These are phyloP conservation scores for Psilocybe subaeruginosa DNA, from an alignment of 768 basidiomycete genomes.

Conservation along the genomic window DNA sequence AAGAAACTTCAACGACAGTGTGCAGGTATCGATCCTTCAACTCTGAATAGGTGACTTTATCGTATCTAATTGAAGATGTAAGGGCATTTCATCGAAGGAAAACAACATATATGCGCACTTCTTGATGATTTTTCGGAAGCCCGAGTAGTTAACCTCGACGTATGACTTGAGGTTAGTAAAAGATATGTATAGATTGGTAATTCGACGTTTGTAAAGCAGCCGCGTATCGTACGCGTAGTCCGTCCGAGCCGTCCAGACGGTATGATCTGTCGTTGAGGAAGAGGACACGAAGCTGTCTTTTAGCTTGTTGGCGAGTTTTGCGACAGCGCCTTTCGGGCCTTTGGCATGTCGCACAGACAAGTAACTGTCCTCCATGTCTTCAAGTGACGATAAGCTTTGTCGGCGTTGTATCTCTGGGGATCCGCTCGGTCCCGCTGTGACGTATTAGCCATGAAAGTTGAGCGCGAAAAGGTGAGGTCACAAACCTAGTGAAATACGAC, in stretches of 20 bases:
- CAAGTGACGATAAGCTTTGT: constrained; percentile 53
- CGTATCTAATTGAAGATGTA: constrained; percentile 60
- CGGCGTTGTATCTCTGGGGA: constrained; percentile 25
- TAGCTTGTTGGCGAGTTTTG: constrained; percentile 51
- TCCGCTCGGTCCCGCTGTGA: constrained; percentile 3
- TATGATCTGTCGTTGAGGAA: constrained; percentile 29
- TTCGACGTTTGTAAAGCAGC: constrained; percentile 86
- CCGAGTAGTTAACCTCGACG: constrained; percentile 89
- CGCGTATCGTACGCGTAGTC: constrained; percentile 85
- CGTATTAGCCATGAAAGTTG: neutral
- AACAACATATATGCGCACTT: constrained; percentile 57
- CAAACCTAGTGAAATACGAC: constrained; percentile 20
- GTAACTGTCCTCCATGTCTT: constrained; percentile 45
- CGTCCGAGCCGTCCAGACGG: constrained; percentile 79
- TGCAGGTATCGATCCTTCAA: constrained; percentile 82
- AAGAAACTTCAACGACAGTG: constrained; percentile 62
- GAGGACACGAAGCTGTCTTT: constrained; percentile 52
- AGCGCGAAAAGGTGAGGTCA: neutral
- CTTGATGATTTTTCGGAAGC: constrained; percentile 94
- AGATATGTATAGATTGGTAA: constrained; percentile 80
- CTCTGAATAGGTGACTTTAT: constrained; percentile 88
- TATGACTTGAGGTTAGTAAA: constrained; percentile 82
- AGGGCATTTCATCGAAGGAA: neutral
- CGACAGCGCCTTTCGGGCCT: constrained; percentile 28
- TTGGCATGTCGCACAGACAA: constrained; percentile 14